Evolutionary conservation across 2,329 filamentous ascomycete species (phyloP).

Genomic region (Penicillium capsulatum): DNA sequence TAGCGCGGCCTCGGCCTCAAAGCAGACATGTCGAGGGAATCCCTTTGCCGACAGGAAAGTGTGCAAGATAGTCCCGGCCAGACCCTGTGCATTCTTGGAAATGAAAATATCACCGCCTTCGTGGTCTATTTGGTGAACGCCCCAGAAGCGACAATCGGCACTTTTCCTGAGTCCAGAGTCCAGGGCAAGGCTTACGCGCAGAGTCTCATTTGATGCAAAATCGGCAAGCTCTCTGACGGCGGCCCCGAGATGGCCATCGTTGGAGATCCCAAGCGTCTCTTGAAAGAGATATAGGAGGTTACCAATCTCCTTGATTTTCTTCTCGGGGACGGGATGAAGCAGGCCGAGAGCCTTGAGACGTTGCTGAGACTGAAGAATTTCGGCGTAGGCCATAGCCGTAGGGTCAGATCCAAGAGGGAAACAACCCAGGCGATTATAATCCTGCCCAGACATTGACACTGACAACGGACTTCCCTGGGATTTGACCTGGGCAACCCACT

Average conservation of each 20-base stretch:
- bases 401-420: conserved; percentile 47
- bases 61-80: conserved; percentile 43
- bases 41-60: conserved; percentile 45
- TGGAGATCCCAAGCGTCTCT: conserved; percentile 22
- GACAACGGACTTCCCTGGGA: conserved; percentile 37
- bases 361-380: conserved; percentile 44
- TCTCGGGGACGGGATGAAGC: conserved; percentile 36
- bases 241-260: conserved; percentile 21
- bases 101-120: conserved; percentile 40
- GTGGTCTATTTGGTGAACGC: conserved; percentile 36
- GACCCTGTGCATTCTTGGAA: conserved; percentile 44
- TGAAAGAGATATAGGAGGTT: conserved; percentile 30
- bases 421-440: conserved; percentile 43
- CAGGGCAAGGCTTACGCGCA: conserved; percentile 36
- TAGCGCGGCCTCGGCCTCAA: conserved; percentile 39
- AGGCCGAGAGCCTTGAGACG: conserved; percentile 41
- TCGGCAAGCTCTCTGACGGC: conserved; percentile 31
- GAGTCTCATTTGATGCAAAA: conserved; percentile 24
- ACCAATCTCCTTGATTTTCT: conserved; percentile 36
- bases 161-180: conserved; percentile 42
- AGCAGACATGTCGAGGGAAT: conserved; percentile 37
- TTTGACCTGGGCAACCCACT: conserved; percentile 32
- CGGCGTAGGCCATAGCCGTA: conserved; percentile 40
- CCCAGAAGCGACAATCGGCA: conserved; percentile 40
- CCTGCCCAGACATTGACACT: conserved; percentile 34